Conservation (phyloP, 148 eudicot genomes). For the Pharnaceum exiguum region DNA sequence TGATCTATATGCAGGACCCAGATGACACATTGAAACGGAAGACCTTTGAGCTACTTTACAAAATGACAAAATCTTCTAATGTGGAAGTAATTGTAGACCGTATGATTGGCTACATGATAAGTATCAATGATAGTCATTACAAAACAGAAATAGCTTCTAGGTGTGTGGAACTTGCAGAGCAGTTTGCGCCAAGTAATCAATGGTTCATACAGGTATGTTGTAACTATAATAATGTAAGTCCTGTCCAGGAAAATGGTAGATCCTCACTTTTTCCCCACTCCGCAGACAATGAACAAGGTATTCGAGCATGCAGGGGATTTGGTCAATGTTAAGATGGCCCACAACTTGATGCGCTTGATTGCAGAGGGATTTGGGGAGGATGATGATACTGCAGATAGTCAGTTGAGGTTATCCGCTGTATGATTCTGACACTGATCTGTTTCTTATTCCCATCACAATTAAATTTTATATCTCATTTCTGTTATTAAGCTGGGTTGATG, state of each 20-base stretch:
- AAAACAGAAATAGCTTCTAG: constrained; percentile 97
- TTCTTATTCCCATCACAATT: not conserved
- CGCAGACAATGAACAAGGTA: constrained; percentile 94
- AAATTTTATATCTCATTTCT: not conserved
- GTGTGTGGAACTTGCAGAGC: constrained; percentile 98
- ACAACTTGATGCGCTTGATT: constrained; percentile 93
- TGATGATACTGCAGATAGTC: constrained; percentile 82
- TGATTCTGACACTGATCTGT: constrained; percentile 25
- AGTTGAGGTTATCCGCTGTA: constrained; percentile 93
- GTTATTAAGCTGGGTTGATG: not conserved
- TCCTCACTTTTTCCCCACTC: constrained; percentile 19
- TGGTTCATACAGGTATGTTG: constrained; percentile 98
- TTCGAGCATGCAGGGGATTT: constrained; percentile 99
- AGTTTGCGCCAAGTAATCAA: constrained; percentile 95
- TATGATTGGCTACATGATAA: constrained; percentile 93
- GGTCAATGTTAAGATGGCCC: constrained; percentile 88
- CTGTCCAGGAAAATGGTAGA: no score
- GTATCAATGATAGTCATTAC: constrained; percentile 86
- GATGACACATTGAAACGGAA: constrained; percentile 97
- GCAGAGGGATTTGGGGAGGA: constrained; percentile 99
- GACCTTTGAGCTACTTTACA: constrained; percentile 89
- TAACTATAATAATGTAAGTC: no score
- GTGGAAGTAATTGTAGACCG: constrained; percentile 98
- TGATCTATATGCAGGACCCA: constrained; percentile 65
- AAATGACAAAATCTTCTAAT: constrained; percentile 94